Percentiles rank a stretch among this genome's conserved stretches.
Conservation (phyloP, 768 basidiomycete genomes). For the Suillus sp. region DNA sequence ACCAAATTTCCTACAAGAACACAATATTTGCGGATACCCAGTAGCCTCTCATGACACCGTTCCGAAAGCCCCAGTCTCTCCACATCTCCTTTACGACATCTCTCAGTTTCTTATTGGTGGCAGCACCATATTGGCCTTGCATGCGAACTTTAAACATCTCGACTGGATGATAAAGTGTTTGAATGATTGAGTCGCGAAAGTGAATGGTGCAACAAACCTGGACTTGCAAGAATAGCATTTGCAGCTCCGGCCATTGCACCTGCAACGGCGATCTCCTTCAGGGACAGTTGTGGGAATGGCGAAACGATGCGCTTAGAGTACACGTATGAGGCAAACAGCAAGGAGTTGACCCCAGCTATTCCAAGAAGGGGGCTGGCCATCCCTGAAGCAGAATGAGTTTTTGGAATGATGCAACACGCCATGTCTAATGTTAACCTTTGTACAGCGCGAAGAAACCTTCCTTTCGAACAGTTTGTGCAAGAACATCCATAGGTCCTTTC, state of each 20-base stretch:
- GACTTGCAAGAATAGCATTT: conserved; percentile 89
- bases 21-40: conserved; percentile 59
- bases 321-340: conserved; percentile 92
- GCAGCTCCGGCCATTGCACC: conserved; percentile 92
- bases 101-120: conserved; percentile 76
- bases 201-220: conserved; percentile 50
- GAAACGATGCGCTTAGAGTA: conserved; percentile 80
- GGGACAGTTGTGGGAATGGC: conserved; percentile 82
- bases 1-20: conserved; percentile 1
- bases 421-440: conserved; percentile 62
- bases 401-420: not conserved
- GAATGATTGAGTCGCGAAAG: not conserved
- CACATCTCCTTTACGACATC: conserved; percentile 82
- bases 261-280: conserved; percentile 79
- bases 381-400: conserved; percentile 47
- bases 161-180: conserved; percentile 45
- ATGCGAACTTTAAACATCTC: conserved; percentile 99
- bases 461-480: conserved; percentile 73
- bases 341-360: conserved; percentile 93
- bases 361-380: conserved; percentile 92
- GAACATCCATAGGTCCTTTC: conserved; percentile 95
- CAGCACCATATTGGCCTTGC: conserved; percentile 92
- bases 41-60: conserved; percentile 95
- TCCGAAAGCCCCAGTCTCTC: conserved; percentile 78
- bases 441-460: conserved; percentile 95